These are phyloP conservation scores for Leishmania braziliensis DNA, from an alignment of 208 protist genomes.

Conservation along the genomic window DNA sequence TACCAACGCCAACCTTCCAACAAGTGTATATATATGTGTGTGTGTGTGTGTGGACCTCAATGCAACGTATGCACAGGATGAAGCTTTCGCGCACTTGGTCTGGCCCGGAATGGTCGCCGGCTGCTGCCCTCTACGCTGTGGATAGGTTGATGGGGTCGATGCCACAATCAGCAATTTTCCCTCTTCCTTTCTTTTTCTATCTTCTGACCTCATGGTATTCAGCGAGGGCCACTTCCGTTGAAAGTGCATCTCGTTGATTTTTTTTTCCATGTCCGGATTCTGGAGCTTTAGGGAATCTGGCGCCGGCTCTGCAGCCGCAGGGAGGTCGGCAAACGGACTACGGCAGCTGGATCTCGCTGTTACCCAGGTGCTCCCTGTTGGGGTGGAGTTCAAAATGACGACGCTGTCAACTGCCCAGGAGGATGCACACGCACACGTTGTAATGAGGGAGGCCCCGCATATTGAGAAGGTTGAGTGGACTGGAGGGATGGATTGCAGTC, in stretches of 20 bases:
- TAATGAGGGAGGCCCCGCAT: neutral
- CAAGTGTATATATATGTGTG: neutral
- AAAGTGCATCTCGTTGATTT: slow-evolving; percentile 5
- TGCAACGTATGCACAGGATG: neutral
- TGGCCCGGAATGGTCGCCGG: neutral
- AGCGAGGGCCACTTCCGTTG: neutral
- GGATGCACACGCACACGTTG: neutral
- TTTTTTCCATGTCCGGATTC: slow-evolving; percentile 58
- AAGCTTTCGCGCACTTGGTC: neutral
- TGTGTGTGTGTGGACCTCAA: no score
- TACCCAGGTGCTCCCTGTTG: slow-evolving; percentile 28
- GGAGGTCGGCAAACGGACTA: neutral
- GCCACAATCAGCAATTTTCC: neutral
- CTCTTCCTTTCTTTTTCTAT: neutral
- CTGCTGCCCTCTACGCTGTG: neutral
- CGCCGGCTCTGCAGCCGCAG: neutral
- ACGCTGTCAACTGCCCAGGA: neutral
- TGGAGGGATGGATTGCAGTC: neutral
- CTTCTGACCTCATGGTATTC: slow-evolving; percentile 4
- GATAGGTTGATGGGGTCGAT: neutral
- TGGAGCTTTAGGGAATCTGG: slow-evolving; percentile 66
- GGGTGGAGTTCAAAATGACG: slow-evolving; percentile 8
- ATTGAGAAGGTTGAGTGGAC: neutral
- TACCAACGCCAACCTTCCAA: neutral
- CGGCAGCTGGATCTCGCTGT: slow-evolving; percentile 9